Base-by-base conservation (phyloP, 2,329 filamentous ascomycete species). In the Pseudogymnoascus sp. region DNA sequence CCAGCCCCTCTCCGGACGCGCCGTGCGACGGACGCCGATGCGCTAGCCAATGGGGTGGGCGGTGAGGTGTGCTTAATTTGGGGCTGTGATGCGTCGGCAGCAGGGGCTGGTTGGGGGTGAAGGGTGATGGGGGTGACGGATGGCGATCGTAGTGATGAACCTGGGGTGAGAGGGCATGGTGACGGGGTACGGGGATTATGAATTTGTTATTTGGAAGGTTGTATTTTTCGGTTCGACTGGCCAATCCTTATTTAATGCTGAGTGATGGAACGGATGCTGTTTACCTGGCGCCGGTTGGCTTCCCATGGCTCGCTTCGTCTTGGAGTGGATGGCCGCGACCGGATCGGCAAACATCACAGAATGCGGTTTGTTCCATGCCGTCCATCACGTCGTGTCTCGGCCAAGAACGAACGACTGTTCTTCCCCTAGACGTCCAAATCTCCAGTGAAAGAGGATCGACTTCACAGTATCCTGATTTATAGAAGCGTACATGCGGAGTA, bases 31-130 rank as follows among this genome's bases (percentile, higher is more conserved):
- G 12, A 53, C n/a, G 28, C 47, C 47, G 9, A 12, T 15, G 25
- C 25, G n/a, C 25, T 53, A 9, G 28, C 47, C 47, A 53, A 53
- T 53, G 47, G 47, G 28, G 47, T 25, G 22, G 47, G 47, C 47
- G 25, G 43, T 53, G 47, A 53, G 47, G 25, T 33, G 47, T 53
- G 47, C 28, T 53, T 53, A 53, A 53, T 53, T 53, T 53, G 47
- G 47, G 47, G 15, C 25, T 53, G 47, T 53, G 47, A 33, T 53
- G 47, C 28, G n/a, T 53, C 47, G 47, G 47, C 28, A 53, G 15
- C 9, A 53, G 47, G 47, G 47, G 9, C 11, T 53, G 5, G 25
- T 18, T 53, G 47, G 47, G 25, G 47, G 47, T 53, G 47, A 14
- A 8, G 22, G 43, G 14, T 50, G 22, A 33, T 12, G 47, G 47